Base-by-base conservation (phyloP, 1,139 yeast species). In the Candida sp. region DNA sequence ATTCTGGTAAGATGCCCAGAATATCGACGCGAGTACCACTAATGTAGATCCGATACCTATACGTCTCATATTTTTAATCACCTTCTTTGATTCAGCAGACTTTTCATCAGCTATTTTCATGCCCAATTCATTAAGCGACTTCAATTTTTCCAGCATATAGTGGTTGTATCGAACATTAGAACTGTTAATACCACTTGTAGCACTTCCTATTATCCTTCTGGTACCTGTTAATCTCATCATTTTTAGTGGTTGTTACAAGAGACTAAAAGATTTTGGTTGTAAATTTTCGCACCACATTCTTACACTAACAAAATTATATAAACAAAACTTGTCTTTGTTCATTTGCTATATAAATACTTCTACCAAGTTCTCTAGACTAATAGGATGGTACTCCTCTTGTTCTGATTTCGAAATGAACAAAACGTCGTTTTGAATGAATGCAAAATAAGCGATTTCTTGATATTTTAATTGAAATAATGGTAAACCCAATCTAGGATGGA, bases 61-160 rank as follows among this genome's bases (percentile, higher is more conserved):
- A 38, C 51, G 54, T 40, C 79, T 55, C 23, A 73, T 51, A 9
- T 53, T 47, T 43, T 58, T 63, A 42, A 73, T 52, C 4, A 70
- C 60, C 23, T 51, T 55, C 38, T 61, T 54, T 4, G 75, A 62
- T 40, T 63, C 71, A 27, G 49, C 47, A n/a, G 72, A 53, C 23
- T 57, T 57, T 38, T 70, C 76, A 39, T 66, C 68, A 5, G 68
- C 73, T 15, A 70, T 60, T 40, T 58, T 57, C 45, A 64, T 60
- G 30, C 63, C 49, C 33, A 51, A 43, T 33, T 48, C 44, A 46
- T 65, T 61, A 42, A 61, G 49, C 12, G 50, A 43, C 40, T 52
- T 51, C 37, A 57, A 46, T 48, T 53, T 32, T 12, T 27, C 30
- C n/a, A 37, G 33, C 9, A 37, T 33, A 29, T 21, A 37, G 21